Conservation (phyloP, 495 filamentous ascomycete genomes). For the Ramalina peruviana region DNA sequence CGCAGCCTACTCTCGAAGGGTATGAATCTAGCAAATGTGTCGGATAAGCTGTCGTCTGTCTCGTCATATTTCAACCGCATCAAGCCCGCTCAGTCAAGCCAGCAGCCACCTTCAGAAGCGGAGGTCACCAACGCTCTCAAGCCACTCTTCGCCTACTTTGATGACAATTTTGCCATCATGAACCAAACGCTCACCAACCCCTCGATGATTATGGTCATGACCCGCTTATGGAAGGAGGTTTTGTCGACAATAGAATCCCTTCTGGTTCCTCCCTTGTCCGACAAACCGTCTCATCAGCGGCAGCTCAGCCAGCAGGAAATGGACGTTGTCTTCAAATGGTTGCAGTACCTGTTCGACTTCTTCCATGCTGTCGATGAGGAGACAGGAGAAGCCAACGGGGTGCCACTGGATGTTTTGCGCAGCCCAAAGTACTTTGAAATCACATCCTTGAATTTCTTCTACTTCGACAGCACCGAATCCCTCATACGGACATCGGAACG, state of each 20-base stretch:
- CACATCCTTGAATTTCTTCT: conserved; percentile 92
- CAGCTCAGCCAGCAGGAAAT: conserved; percentile 80
- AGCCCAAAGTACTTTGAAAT: conserved; percentile 98
- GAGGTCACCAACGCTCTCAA: conserved; percentile 73
- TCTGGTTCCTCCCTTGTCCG: conserved; percentile 85
- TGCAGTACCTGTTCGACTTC: conserved; percentile 82
- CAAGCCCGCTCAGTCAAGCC: conserved; percentile 37
- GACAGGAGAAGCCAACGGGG: conserved; percentile 72
- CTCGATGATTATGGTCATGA: conserved; percentile 97
- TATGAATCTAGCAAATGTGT: conserved; percentile 50
- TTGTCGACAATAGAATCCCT: conserved; percentile 79
- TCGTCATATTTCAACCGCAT: conserved; percentile 63
- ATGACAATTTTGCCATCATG: conserved; percentile 99
- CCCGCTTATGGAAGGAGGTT: conserved; percentile 94
- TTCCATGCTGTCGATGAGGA: conserved; percentile 86
- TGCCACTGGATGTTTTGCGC: conserved; percentile 81
- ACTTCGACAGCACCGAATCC: conserved; percentile 84
- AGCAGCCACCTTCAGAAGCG: conserved; percentile 44
- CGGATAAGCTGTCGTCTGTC: conserved; percentile 51
- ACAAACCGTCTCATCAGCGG: conserved; percentile 83
- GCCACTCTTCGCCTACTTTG: conserved; percentile 91
- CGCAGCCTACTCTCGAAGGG: conserved; percentile 58
- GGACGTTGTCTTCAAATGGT: conserved; percentile 91
- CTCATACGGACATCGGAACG: conserved; percentile 85
- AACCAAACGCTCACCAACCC: conserved; percentile 84